These are phyloP conservation scores for Ceratocystis diversiconidia DNA, from an alignment of 2,329 filamentous ascomycete species.

Conservation along the genomic window DNA sequence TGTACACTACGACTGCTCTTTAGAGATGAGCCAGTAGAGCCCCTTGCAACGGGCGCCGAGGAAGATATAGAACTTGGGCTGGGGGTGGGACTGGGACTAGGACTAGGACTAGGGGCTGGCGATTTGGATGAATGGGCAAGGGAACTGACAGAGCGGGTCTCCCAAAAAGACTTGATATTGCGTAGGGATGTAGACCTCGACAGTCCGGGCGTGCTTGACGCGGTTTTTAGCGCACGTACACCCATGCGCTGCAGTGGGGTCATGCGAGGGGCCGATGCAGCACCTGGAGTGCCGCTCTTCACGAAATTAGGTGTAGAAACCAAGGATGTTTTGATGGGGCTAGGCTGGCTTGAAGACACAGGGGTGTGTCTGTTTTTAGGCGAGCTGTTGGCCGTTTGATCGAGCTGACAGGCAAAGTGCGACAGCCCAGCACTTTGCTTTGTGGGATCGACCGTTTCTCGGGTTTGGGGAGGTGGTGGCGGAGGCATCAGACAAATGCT, in stretches of 20 bases:
- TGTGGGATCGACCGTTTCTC: not conserved
- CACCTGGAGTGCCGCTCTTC: slow-evolving; percentile 24
- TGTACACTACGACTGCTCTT: slow-evolving; percentile 25
- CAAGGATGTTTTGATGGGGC: not conserved
- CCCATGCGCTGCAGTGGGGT: slow-evolving; percentile 43
- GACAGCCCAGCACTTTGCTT: not conserved
- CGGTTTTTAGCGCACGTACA: slow-evolving; percentile 28
- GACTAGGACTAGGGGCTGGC: not conserved
- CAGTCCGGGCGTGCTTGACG: slow-evolving; percentile 2
- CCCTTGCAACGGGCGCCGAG: not conserved
- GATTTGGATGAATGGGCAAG: not conserved
- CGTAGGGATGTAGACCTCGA: slow-evolving; percentile 8
- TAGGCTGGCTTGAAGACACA: not conserved
- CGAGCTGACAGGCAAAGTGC: not conserved
- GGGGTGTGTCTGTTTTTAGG: not conserved
- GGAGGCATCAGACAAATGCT: slow-evolving; percentile 14
- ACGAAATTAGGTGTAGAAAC: slow-evolving; percentile 2
- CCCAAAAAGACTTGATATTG: slow-evolving; percentile 16
- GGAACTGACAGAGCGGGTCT: slow-evolving; percentile 6
- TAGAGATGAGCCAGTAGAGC: slow-evolving; percentile 19
- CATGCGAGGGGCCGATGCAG: slow-evolving; percentile 26
- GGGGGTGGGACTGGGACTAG: not conserved
- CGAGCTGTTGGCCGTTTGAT: not conserved
- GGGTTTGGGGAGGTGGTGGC: not conserved
- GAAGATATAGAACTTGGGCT: not conserved